Base-by-base conservation (phyloP, 2,329 filamentous ascomycete species). In the Xylariaceae sp. region DNA sequence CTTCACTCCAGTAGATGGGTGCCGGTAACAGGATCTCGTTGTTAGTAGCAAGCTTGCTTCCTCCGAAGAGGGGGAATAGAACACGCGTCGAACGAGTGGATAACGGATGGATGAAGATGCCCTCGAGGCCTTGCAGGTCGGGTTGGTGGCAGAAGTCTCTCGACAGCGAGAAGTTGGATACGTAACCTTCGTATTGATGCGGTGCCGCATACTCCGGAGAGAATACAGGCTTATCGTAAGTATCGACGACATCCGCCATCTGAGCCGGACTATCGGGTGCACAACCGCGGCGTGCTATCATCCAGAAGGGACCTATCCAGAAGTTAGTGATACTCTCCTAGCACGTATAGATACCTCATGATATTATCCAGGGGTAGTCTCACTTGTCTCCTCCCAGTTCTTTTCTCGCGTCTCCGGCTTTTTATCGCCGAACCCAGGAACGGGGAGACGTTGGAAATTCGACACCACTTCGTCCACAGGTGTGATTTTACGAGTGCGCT, bases 11-110 rank as follows among this genome's bases (percentile, higher is more conserved):
- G 72, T 89, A 88, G 80, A 88, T 87, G 53, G 85, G 84, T 0
- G 86, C 84, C 0, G 86, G 86, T 13, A 89, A 80, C 11, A 88
- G 76, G 61, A 89, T 88, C 64, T 89, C 86, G 68, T 86, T 88
- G 75, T 89, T 88, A 63, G 87, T 81, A 15, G 80, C 80, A 44
- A 88, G 76, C 68, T 89, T 89, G 73, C 85, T 88, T 60, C 86
- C 86, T 49, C 85, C 82, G 63, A 89, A 88, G 68, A 89, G 77
- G 15, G 86, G 86, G 50, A 87, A 80, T 15, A 88, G 73, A 4
- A 80, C 76, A 61, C 80, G 80, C 44, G 83, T 86, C 1, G 83
- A 77, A 1, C 79, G 76, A 0, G 82, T 80, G 9, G 80, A 81
- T 18, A 86, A 75, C 0, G 85, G 83, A 52, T 82, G 78, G 67